Evolutionary conservation across 306 rosid species (phyloP).

Genomic region (Senna siamea): DNA sequence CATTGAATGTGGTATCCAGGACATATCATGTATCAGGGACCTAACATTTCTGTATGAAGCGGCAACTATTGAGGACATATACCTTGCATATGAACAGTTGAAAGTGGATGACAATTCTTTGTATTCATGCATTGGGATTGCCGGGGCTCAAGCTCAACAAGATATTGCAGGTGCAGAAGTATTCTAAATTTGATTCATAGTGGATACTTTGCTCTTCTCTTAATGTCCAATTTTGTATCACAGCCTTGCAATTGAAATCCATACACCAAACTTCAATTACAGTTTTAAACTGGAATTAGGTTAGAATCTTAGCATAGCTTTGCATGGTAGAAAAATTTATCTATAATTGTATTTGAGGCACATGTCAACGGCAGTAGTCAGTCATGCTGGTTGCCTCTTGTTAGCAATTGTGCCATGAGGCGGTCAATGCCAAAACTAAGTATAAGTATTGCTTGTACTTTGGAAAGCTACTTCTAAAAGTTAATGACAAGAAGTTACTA

Average conservation of each 20-base stretch:
- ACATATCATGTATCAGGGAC: conserved; percentile 93
- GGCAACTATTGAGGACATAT: conserved; percentile 77
- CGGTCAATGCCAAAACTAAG: too few relatives aligned
- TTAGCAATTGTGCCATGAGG: neutral
- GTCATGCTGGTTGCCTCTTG: too few relatives aligned
- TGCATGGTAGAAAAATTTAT: neutral
- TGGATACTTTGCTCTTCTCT: conserved; percentile 25
- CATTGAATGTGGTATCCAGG: conserved; percentile 64
- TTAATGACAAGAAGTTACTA: neutral
- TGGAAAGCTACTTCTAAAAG: neutral
- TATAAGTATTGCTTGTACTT: neutral
- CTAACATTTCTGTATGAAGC: conserved; percentile 73
- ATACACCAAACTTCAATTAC: neutral
- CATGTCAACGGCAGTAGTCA: too few relatives aligned
- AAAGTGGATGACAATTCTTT: conserved; percentile 83
- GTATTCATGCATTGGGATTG: conserved; percentile 87
- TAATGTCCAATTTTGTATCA: conserved; percentile 1
- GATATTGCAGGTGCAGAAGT: conserved; percentile 57
- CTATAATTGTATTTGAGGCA: neutral
- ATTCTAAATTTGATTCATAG: conserved; percentile 26
- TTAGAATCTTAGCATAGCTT: neutral
- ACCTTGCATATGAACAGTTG: conserved; percentile 88
- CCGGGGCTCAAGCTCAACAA: conserved; percentile 81
- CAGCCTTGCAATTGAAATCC: conserved; percentile 1
- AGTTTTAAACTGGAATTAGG: neutral